These are phyloP conservation scores for Sungouiozyma ichnusensis DNA, from an alignment of 805 yeast species.

Conservation along the genomic window DNA sequence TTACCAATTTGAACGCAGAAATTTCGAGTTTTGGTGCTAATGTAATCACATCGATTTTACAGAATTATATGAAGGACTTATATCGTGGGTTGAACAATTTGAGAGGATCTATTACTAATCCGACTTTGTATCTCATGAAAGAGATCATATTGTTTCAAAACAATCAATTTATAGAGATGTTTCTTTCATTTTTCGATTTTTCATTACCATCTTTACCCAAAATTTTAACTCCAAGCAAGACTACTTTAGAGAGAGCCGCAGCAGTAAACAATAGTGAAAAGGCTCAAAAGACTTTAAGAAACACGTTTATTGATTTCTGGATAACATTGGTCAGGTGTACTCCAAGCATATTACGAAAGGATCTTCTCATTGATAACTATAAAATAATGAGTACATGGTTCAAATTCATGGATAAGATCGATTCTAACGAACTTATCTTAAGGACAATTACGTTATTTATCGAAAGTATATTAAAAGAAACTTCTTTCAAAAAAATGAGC, in stretches of 20 bases:
- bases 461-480: slow-evolving; percentile 45
- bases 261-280: slow-evolving; percentile 20
- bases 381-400: slow-evolving; percentile 59
- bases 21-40: slow-evolving; percentile 15
- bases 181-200: slow-evolving; percentile 60
- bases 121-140: slow-evolving; percentile 47
- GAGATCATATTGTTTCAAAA: slow-evolving; percentile 40
- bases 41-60: slow-evolving; percentile 40
- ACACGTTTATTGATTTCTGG: slow-evolving; percentile 53
- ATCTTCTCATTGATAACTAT: slow-evolving; percentile 44
- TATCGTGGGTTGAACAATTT: slow-evolving; percentile 55
- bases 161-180: slow-evolving; percentile 43
- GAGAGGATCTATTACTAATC: slow-evolving; percentile 49
- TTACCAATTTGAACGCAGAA: slow-evolving; percentile 12
- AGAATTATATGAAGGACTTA: slow-evolving; percentile 48
- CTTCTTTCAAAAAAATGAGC: slow-evolving; percentile 50
- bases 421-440: slow-evolving; percentile 35
- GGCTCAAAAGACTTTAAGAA: slow-evolving; percentile 38
- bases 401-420: slow-evolving; percentile 47
- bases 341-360: slow-evolving; percentile 50
- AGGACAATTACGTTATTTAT: slow-evolving; percentile 40
- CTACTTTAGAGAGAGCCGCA: slow-evolving; percentile 31
- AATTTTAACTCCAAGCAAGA: slow-evolving; percentile 42
- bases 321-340: slow-evolving; percentile 39
- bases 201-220: slow-evolving; percentile 51